These are phyloP conservation scores for Gigaspora rosea DNA, from an alignment of 192 early-diverging fungal genomes.

Conservation along the genomic window DNA sequence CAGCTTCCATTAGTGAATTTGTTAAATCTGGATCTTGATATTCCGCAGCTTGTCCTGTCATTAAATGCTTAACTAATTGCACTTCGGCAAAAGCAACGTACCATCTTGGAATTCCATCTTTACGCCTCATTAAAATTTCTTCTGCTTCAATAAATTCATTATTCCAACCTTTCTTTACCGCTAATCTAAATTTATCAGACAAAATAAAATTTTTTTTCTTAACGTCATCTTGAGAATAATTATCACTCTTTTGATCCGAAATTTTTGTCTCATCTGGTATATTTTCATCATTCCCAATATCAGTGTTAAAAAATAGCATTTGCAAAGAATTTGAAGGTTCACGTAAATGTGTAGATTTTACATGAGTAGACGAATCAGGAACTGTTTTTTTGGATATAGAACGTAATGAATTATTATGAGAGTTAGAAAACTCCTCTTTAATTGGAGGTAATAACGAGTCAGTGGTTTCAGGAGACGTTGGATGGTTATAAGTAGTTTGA, in stretches of 20 bases:
- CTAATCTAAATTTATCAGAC: background rate
- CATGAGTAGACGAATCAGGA: too few species aligned
- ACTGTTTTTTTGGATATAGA: too few species aligned
- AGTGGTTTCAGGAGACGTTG: too few species aligned
- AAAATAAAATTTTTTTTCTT: background rate
- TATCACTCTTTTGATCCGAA: background rate
- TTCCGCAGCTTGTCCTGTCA: constrained; percentile 42
- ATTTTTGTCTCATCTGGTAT: background rate
- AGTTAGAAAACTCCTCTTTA: too few species aligned
- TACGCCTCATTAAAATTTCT: constrained; percentile 36
- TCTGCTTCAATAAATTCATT: constrained; percentile 42
- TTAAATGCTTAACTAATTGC: constrained; percentile 42
- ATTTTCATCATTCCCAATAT: background rate
- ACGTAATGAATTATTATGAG: too few species aligned
- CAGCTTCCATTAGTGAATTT: constrained; percentile 37
- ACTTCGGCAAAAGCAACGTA: constrained; percentile 43
- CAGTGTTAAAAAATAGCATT: background rate
- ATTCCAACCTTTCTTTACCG: constrained; percentile 39
- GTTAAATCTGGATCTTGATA: constrained; percentile 41
- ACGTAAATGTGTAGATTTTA: background rate
- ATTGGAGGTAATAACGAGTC: too few species aligned
- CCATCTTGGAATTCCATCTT: constrained; percentile 39
- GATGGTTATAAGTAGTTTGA: too few species aligned
- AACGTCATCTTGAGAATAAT: background rate
- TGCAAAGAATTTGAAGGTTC: constrained; percentile 9